These are phyloP conservation scores for Aspergillus pseudoterreus DNA, from an alignment of 2,329 filamentous ascomycete genomes.

Conservation along the genomic window DNA sequence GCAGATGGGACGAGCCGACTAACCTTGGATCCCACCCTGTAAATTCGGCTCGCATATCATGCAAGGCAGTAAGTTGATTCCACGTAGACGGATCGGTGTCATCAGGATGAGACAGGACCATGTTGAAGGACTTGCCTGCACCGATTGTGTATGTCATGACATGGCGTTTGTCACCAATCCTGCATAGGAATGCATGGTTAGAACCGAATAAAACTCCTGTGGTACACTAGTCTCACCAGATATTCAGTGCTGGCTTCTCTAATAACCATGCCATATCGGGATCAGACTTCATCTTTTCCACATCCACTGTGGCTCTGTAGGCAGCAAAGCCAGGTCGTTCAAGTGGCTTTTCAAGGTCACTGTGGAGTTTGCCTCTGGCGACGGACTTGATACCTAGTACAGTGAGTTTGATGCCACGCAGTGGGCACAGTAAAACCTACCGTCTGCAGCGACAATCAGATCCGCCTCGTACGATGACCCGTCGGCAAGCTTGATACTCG, in stretches of 20 bases:
- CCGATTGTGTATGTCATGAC: constrained; percentile 45
- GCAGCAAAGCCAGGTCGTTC: constrained; percentile 37
- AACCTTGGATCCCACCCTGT: constrained; percentile 19
- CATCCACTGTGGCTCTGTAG: constrained; percentile 41
- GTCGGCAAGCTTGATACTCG: constrained; percentile 9
- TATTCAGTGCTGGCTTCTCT: constrained; percentile 36
- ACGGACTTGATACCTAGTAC: constrained; percentile 19
- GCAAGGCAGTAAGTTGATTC: constrained; percentile 22
- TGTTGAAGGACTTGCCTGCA: constrained; percentile 43
- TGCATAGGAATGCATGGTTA: background rate
- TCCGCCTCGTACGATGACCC: constrained; percentile 7
- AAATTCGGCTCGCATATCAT: constrained; percentile 29
- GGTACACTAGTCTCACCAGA: constrained; percentile 28
- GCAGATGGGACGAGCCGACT: background rate
- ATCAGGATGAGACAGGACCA: constrained; percentile 46
- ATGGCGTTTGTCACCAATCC: constrained; percentile 31
- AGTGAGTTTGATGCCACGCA: background rate
- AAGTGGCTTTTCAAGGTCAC: constrained; percentile 1
- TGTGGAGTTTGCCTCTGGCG: constrained; percentile 10
- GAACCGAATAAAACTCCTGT: background rate
- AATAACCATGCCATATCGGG: constrained; percentile 39
- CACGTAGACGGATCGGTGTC: constrained; percentile 28
- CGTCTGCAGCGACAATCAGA: constrained; percentile 20
- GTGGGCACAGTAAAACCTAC: constrained; percentile 2
- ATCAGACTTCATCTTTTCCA: constrained; percentile 33